Conservation (phyloP, 163 green algal species). For the Scenedesmus sp. region DNA sequence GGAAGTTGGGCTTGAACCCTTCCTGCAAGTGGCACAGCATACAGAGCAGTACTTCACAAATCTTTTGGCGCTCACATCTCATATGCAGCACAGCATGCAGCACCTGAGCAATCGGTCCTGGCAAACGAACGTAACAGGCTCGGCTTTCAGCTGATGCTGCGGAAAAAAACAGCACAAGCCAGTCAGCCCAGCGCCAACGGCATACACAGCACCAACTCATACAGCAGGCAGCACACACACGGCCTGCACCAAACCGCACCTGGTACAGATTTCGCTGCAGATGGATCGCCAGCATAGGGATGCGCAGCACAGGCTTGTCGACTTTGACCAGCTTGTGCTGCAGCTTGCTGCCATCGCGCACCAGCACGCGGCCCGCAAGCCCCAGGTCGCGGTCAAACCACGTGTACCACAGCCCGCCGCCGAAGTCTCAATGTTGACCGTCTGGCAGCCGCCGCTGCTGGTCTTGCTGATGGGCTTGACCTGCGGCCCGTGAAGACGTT, state of each 20-base stretch:
- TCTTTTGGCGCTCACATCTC: no score
- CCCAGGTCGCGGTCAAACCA: constrained; percentile 98
- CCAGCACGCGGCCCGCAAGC: constrained; percentile 79
- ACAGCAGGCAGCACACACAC: no score
- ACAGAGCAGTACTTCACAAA: no score
- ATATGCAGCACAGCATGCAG: background rate
- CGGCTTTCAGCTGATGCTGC: no score
- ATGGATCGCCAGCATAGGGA: constrained; percentile 98
- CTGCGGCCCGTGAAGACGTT: background rate
- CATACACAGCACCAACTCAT: no score
- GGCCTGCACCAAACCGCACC: background rate
- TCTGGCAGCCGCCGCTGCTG: constrained; percentile 80
- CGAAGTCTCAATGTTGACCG: constrained; percentile 93
- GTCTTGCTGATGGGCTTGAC: constrained; percentile 71
- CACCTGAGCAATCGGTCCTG: no score
- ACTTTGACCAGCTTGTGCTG: constrained; percentile 81
- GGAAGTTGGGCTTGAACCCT: constrained; percentile 93
- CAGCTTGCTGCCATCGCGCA: constrained; percentile 51
- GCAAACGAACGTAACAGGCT: no score
- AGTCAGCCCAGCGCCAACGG: no score
- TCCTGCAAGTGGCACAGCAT: no score
- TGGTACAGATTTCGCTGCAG: constrained; percentile 71
- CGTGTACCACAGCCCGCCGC: constrained; percentile 96
- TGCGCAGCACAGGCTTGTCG: constrained; percentile 89
- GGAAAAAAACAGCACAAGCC: no score